Conservation (phyloP, 805 yeast species). For the Yamadazyma sp. region DNA sequence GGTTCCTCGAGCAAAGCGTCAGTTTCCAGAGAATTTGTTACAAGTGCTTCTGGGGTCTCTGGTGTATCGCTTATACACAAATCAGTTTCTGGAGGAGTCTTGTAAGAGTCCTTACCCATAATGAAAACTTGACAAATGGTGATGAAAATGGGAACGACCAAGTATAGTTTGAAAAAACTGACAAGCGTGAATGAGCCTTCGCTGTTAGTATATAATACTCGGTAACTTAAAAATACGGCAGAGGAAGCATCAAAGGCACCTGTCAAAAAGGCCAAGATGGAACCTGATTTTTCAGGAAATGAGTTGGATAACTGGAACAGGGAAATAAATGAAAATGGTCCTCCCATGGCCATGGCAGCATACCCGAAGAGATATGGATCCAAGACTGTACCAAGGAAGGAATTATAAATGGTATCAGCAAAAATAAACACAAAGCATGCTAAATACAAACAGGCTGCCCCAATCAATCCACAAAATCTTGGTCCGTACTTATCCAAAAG, state of each 20-base stretch:
- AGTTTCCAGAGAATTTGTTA: conserved; percentile 18
- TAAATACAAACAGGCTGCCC: conserved; percentile 45
- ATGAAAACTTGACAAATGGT: conserved; percentile 43
- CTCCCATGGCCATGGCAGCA: conserved; percentile 54
- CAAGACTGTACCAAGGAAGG: conserved; percentile 21
- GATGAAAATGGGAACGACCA: conserved; percentile 51
- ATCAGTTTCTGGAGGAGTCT: conserved; percentile 33
- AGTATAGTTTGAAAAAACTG: conserved; percentile 47
- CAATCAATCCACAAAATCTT: conserved; percentile 51
- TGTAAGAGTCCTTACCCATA: conserved; percentile 53
- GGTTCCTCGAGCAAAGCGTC: conserved; percentile 21
- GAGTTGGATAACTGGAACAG: conserved; percentile 58
- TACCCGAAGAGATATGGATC: conserved; percentile 57
- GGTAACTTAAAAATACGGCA: conserved; percentile 52
- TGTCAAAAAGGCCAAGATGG: conserved; percentile 52
- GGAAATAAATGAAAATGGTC: conserved; percentile 57
- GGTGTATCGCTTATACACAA: conserved; percentile 26
- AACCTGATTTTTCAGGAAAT: conserved; percentile 53
- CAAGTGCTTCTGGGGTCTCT: conserved; percentile 8
- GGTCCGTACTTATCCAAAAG: conserved; percentile 54
- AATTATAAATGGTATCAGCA: conserved; percentile 26
- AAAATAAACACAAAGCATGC: conserved; percentile 49
- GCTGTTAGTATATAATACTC: conserved; percentile 35
- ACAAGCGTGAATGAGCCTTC: conserved; percentile 37
- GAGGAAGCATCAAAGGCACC: conserved; percentile 63